Conservation (phyloP, 352 stramenopile genomes). For the Pythium brassicae region DNA sequence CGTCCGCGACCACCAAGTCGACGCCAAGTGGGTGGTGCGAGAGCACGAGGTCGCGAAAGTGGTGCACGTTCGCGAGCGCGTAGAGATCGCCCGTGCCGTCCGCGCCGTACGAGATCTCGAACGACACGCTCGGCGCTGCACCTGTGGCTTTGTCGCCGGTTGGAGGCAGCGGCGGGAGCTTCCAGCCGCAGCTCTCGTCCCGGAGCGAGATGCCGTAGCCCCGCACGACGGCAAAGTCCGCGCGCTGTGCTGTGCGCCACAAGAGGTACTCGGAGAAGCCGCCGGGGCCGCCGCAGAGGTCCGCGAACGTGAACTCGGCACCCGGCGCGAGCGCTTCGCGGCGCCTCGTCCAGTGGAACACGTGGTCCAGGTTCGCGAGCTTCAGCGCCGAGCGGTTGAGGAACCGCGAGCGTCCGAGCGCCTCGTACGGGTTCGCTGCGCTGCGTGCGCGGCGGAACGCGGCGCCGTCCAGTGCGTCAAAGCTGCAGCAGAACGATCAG, state of each 20-base stretch:
- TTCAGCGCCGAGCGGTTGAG: slow-evolving; percentile 84
- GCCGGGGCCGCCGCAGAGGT: slow-evolving; percentile 73
- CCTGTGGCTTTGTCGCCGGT: not conserved
- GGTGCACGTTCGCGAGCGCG: slow-evolving; percentile 43
- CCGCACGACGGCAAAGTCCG: slow-evolving; percentile 4
- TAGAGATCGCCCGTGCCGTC: slow-evolving; percentile 78
- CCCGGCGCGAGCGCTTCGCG: not conserved
- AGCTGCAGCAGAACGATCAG: too few relatives aligned
- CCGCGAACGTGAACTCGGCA: slow-evolving; percentile 51
- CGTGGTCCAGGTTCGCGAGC: slow-evolving; percentile 63
- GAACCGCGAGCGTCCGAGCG: slow-evolving; percentile 53
- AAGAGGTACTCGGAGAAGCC: slow-evolving; percentile 82
- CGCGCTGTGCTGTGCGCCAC: slow-evolving; percentile 23
- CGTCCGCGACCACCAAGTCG: slow-evolving; percentile 62
- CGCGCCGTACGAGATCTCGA: slow-evolving; percentile 54
- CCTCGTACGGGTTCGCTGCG: slow-evolving; percentile 52
- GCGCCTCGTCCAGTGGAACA: slow-evolving; percentile 44
- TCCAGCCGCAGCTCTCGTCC: slow-evolving; percentile 49
- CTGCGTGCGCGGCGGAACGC: slow-evolving; percentile 38
- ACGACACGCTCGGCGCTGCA: slow-evolving; percentile 6
- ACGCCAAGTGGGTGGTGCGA: slow-evolving; percentile 29
- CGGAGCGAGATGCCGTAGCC: slow-evolving; percentile 73
- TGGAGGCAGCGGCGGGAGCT: slow-evolving; percentile 10
- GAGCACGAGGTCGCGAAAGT: slow-evolving; percentile 41
- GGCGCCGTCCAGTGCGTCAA: slow-evolving; percentile 25